These are phyloP conservation scores for Fusarium avenaceum DNA, from an alignment of 2,329 filamentous ascomycete species.

Conservation along the genomic window DNA sequence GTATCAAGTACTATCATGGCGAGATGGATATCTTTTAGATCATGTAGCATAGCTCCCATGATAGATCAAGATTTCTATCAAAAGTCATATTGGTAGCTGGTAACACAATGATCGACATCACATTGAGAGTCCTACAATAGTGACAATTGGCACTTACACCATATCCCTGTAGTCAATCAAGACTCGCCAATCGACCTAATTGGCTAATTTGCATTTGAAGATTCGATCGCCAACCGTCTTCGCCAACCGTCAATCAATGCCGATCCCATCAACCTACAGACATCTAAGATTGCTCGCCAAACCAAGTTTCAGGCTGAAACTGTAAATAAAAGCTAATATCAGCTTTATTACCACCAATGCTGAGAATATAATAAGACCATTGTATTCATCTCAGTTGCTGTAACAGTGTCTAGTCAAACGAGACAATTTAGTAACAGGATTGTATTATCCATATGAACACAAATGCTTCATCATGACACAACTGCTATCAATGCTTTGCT, in stretches of 20 bases:
- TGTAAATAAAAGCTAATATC: too few relatives aligned
- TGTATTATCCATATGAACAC: background rate
- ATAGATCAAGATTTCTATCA: too few relatives aligned
- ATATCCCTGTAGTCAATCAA: background rate
- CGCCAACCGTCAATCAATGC: background rate
- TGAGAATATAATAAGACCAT: too few relatives aligned
- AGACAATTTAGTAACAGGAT: too few relatives aligned
- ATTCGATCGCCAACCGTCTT: background rate
- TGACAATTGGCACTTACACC: background rate
- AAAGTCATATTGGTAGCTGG: background rate
- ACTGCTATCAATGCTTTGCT: background rate
- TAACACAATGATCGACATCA: background rate
- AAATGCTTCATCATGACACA: background rate
- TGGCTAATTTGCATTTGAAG: background rate
- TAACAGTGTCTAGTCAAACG: too few relatives aligned
- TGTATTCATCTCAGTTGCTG: too few relatives aligned
- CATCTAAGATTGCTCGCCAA: background rate
- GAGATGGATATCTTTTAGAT: too few relatives aligned
- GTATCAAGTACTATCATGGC: too few relatives aligned
- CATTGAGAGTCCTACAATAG: background rate
- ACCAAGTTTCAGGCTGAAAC: too few relatives aligned
- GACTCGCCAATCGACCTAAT: background rate
- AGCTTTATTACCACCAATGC: too few relatives aligned
- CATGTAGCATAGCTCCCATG: too few relatives aligned
- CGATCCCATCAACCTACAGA: background rate